These are phyloP conservation scores for Phytophthora sp. DNA, from an alignment of 352 stramenopile species.

Conservation along the genomic window DNA sequence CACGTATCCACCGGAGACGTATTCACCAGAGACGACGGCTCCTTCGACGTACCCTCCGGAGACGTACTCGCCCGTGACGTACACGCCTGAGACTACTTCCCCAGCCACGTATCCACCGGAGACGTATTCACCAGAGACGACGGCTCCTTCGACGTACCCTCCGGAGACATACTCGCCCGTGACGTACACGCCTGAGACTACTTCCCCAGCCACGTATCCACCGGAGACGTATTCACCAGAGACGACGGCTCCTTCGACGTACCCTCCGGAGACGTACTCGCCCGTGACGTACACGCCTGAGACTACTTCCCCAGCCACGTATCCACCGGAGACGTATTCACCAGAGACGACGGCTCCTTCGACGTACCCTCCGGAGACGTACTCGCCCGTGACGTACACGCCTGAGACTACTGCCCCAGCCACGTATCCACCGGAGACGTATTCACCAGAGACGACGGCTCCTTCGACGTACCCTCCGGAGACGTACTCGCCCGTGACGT, in stretches of 20 bases:
- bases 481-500: no score
- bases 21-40: not conserved
- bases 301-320: not conserved
- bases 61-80: no score
- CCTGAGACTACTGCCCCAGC: not conserved
- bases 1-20: not conserved
- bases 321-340: not conserved
- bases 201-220: not conserved
- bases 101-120: not conserved
- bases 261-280: not conserved
- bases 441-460: not conserved
- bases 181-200: not conserved
- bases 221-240: not conserved
- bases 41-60: not conserved
- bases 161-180: no score
- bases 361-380: not conserved
- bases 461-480: not conserved
- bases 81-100: not conserved
- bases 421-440: not conserved
- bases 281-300: no score
- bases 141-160: not conserved
- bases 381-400: not conserved
- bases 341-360: not conserved
- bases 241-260: not conserved
- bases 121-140: not conserved